These are phyloP conservation scores for Eleusine indica DNA, from an alignment of 176 grass and related monocot species.

Conservation along the genomic window DNA sequence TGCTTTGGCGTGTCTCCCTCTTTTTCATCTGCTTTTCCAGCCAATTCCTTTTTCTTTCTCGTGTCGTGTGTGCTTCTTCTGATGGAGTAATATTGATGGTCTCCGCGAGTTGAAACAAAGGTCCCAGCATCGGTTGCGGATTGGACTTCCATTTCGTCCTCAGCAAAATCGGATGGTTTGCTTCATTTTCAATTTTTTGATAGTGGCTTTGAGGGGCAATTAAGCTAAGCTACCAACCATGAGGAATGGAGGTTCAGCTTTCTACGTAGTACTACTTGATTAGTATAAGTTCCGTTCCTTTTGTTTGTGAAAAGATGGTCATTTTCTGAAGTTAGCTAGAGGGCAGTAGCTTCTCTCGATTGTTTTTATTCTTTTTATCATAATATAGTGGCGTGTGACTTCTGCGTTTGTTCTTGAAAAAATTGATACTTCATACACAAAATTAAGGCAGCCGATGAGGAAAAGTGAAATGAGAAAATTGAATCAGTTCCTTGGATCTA, in stretches of 20 bases:
- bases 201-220: conserved; percentile 12
- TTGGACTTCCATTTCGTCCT: background rate
- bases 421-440: too few relatives aligned
- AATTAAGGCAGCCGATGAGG: too few relatives aligned
- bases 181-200: conserved; percentile 15
- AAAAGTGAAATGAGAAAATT: too few relatives aligned
- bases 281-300: background rate
- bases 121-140: background rate
- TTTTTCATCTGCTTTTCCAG: background rate
- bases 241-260: conserved; percentile 10
- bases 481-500: background rate
- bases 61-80: background rate
- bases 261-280: background rate
- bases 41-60: background rate
- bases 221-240: conserved; percentile 29
- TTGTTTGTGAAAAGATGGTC: background rate
- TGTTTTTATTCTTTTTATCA: too few relatives aligned
- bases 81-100: background rate
- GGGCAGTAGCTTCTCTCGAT: too few relatives aligned
- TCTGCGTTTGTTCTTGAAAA: too few relatives aligned
- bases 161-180: background rate
- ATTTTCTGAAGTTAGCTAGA: background rate
- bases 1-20: background rate
- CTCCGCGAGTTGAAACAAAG: conserved; percentile 25
- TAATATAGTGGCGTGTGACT: too few relatives aligned